Evolutionary conservation across 331 rosid genomes (phyloP).

Genomic region (Erythrophleum ivorense): DNA sequence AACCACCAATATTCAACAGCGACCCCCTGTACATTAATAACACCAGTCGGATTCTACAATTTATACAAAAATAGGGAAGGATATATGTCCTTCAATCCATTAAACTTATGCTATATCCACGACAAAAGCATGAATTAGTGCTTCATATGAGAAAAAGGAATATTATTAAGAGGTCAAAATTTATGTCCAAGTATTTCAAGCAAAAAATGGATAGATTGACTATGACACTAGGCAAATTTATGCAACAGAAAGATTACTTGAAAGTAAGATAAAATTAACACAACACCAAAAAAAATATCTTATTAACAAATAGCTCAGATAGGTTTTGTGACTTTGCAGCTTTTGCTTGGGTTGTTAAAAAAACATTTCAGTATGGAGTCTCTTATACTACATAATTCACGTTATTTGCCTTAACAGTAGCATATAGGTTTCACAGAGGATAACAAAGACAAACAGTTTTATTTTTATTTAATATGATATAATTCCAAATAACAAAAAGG

Average conservation of each 20-base stretch:
- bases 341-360: conserved; percentile 8
- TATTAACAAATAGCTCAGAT: background rate
- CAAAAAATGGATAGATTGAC: too few species aligned
- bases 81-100: conserved; percentile 20
- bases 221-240: background rate
- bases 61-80: conserved; percentile 12
- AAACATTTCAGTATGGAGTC: background rate
- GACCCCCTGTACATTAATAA: conserved; percentile 24
- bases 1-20: conserved; percentile 27
- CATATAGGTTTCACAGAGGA: conserved; percentile 24
- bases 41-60: conserved; percentile 23
- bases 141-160: conserved; percentile 21
- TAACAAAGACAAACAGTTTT: background rate
- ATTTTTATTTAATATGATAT: conserved; percentile 8
- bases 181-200: background rate
- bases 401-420: conserved; percentile 25
- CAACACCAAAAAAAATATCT: background rate
- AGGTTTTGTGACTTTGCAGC: conserved; percentile 21
- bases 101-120: conserved; percentile 28
- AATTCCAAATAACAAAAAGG: conserved; percentile 24
- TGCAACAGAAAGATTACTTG: background rate
- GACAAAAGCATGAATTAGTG: conserved; percentile 33
- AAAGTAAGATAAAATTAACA: background rate
- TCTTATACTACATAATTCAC: conserved; percentile 10
- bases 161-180: background rate